phyloP scores from a whole-genome alignment of 2,329 filamentous ascomycete genomes.

The Curvularia sp. region DNA sequence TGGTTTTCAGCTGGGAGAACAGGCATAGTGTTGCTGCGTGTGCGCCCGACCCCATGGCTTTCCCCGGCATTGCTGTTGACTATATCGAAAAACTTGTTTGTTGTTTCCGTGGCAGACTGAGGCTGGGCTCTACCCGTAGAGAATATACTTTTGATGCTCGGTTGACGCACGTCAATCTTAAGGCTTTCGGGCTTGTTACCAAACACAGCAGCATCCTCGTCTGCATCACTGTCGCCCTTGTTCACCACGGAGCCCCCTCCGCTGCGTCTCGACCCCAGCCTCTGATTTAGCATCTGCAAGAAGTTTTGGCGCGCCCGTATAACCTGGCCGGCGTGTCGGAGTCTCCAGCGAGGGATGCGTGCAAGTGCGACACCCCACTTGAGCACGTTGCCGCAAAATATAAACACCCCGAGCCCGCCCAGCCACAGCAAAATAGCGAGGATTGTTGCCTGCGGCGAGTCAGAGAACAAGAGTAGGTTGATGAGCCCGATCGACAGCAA shows the following conservation, averaged over 20 bases:
- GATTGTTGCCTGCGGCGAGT: slow-evolving; percentile 63
- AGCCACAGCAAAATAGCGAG: slow-evolving; percentile 57
- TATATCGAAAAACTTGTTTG: slow-evolving; percentile 26
- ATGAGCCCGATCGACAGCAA: slow-evolving; percentile 83
- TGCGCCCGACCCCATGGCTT: slow-evolving; percentile 19
- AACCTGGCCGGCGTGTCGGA: slow-evolving; percentile 65
- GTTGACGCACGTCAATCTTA: slow-evolving; percentile 38
- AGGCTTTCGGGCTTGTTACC: slow-evolving; percentile 39
- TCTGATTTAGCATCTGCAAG: slow-evolving; percentile 51
- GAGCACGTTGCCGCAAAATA: slow-evolving; percentile 76
- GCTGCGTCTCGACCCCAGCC: slow-evolving; percentile 37
- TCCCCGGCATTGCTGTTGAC: slow-evolving; percentile 8
- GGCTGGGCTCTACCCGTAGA: slow-evolving; percentile 29
- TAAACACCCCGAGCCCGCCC: slow-evolving; percentile 76
- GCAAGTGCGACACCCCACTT: slow-evolving; percentile 85
- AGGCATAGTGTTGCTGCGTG: slow-evolving; percentile 48
- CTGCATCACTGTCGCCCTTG: slow-evolving; percentile 55
- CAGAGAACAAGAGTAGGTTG: slow-evolving; percentile 78
- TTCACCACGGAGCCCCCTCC: slow-evolving; percentile 27
- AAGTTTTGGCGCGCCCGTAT: slow-evolving; percentile 55
- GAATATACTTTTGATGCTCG: slow-evolving; percentile 24
- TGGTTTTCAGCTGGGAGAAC: slow-evolving; percentile 34
- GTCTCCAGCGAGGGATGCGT: slow-evolving; percentile 89
- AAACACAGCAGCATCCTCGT: slow-evolving; percentile 51
- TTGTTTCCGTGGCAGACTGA: slow-evolving; percentile 43